phyloP scores from a whole-genome alignment of 306 rosid genomes.

The Castanea crenata region DNA sequence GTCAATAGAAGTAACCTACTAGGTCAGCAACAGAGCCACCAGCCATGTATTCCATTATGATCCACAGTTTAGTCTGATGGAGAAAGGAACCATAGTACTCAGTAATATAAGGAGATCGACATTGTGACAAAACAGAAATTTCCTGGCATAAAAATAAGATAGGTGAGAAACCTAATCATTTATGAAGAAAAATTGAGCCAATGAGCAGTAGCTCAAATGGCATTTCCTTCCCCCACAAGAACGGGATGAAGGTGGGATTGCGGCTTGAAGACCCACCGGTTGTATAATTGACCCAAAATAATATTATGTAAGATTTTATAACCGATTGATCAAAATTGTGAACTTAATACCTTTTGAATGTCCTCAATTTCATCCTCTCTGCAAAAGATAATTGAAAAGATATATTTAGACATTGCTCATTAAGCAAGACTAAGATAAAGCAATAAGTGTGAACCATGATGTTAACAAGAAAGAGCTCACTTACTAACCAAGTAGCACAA shows the following conservation, averaged over 20 bases:
- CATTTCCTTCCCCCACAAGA: not conserved
- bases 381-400: slow-evolving; percentile 32
- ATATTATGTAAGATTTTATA: not conserved
- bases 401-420: slow-evolving; percentile 22
- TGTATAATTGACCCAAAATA: not conserved
- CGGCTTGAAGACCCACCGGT: not conserved
- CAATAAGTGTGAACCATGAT: slow-evolving; percentile 11
- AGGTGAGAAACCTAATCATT: slow-evolving; percentile 34
- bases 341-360: slow-evolving; percentile 79
- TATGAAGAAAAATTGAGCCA: slow-evolving; percentile 14
- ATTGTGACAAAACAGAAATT: slow-evolving; percentile 95
- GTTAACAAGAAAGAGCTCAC: not conserved
- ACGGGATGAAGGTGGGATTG: not conserved
- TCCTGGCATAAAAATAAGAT: slow-evolving; percentile 72
- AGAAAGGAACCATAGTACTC: slow-evolving; percentile 96
- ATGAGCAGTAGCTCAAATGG: not conserved
- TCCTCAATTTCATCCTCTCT: slow-evolving; percentile 99
- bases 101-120: slow-evolving; percentile 92
- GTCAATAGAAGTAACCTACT: slow-evolving; percentile 68
- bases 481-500: not conserved
- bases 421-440: slow-evolving; percentile 18
- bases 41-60: slow-evolving; percentile 99
- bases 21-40: slow-evolving; percentile 99
- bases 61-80: slow-evolving; percentile 96
- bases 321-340: slow-evolving; percentile 21